Evolutionary conservation across 2,329 filamentous ascomycete species (phyloP).

Genomic region (Paraphoma sp.): DNA sequence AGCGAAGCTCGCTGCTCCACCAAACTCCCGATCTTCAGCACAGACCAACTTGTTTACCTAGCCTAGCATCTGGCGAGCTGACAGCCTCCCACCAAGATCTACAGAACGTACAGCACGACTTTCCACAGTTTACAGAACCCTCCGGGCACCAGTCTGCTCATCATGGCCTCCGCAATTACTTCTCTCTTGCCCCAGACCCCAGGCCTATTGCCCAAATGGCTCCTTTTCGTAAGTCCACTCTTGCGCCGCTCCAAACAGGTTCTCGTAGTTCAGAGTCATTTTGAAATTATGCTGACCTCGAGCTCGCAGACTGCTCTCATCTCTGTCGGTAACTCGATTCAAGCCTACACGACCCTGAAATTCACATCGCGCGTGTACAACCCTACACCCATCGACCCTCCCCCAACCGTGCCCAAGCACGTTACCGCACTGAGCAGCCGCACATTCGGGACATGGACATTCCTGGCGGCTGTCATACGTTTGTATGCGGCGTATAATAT

Average conservation of each 20-base stretch:
- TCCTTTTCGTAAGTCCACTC: constrained; percentile 62
- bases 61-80: too few species aligned
- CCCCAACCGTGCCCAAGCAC: constrained; percentile 50
- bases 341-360: constrained; percentile 79
- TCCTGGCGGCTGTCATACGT: constrained; percentile 77
- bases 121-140: too few species aligned
- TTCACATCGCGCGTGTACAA: constrained; percentile 90
- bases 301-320: constrained; percentile 74
- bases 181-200: constrained; percentile 53
- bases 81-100: too few species aligned
- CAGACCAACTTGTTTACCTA: too few species aligned
- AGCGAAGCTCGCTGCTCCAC: too few species aligned
- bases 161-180: constrained; percentile 41
- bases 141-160: not conserved
- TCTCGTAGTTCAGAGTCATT: too few species aligned
- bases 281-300: not conserved
- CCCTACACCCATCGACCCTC: constrained; percentile 57
- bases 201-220: constrained; percentile 69
- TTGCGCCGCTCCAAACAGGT: not conserved
- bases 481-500: constrained; percentile 87
- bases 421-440: constrained; percentile 78
- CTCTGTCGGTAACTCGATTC: constrained; percentile 82
- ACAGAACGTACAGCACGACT: too few species aligned
- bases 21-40: too few species aligned
- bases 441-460: constrained; percentile 88